Conservation (phyloP, 148 eudicot species). For the Fallopia convolvulus region DNA sequence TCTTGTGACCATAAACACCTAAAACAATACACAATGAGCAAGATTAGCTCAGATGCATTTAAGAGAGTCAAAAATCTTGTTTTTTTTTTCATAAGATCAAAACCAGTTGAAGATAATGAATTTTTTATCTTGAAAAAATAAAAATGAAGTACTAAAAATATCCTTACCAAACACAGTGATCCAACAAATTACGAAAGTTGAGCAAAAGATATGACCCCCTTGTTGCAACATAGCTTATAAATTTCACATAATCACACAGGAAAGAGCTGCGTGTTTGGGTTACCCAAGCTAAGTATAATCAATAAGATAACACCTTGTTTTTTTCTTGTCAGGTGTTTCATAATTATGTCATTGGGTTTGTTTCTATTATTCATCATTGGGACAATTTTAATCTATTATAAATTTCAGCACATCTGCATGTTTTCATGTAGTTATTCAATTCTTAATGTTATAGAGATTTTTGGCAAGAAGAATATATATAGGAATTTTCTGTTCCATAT, state of each 20-base stretch:
- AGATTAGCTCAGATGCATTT: not conserved
- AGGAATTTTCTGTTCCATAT: too few relatives aligned
- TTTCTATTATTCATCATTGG: too few relatives aligned
- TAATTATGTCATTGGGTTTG: too few relatives aligned
- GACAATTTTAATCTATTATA: too few relatives aligned
- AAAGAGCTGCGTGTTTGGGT: not conserved
- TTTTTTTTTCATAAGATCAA: not conserved
- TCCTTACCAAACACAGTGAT: not conserved
- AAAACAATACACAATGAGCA: not conserved
- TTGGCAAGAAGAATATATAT: too few relatives aligned
- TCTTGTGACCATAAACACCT: slow-evolving; percentile 35
- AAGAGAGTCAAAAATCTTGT: not conserved
- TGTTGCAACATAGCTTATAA: not conserved
- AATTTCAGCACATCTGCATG: too few relatives aligned
- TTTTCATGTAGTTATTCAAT: too few relatives aligned
- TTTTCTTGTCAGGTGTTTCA: too few relatives aligned
- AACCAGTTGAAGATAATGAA: too few relatives aligned
- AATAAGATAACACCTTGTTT: not conserved
- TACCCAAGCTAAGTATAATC: not conserved
- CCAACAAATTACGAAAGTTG: not conserved
- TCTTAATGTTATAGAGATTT: too few relatives aligned
- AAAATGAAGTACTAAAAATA: too few relatives aligned
- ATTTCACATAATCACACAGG: not conserved
- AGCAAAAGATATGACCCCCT: not conserved
- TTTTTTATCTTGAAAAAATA: too few relatives aligned